Evolutionary conservation across 2,329 filamentous ascomycete species (phyloP), one percentile per base, ranked within the genome.

Genomic region (Cadophora malorum): DNA sequence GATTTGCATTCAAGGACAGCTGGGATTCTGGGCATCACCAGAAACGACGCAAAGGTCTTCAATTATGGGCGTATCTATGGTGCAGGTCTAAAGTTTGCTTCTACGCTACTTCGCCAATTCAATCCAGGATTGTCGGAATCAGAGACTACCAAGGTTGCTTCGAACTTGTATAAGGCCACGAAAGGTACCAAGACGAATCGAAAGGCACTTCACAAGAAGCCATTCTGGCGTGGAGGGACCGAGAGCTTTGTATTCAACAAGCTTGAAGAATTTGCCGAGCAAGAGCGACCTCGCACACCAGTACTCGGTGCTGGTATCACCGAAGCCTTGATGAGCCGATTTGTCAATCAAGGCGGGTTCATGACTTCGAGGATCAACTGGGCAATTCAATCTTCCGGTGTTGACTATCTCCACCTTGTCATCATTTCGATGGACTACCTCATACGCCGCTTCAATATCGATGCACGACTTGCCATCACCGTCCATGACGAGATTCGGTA

Each of bases 61-160:
- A 99, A 99, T 79, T 99, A 99, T 75, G 96, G 96, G 8, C 92
- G 96, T 50, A 99, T 99, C 60, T 99, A 99, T 76, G 96, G 96
- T n/a, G 96, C 96, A 4, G 96, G 96, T 0, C 82, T 98, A 62
- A 97, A 94, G 74, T 99, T 99, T 77, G 96, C 96, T 0, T 90
- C 91, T 2, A 96, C 93, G 10, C 83, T 99, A 1, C 86, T 99
- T 1, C 88, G 94, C 8, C 96, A 98, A 76, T 99, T 99, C 82
- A 97, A 98, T 75, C 94, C 95, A 1, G 85, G 81, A 23, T 82
- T 99, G 41, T 91, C 91, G 0, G 96, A 98, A 74, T 83, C 86
- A 35, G 85, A 97, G 79, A 97, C 96, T 0, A 83, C 86, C 25
- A 83, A 88, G 25, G 93, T 91, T 25, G 94, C 96, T 0, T 86